Evolutionary conservation across 768 basidiomycete species (phyloP), one percentile per base, ranked within the genome.

Genomic region (Panaeolus papilionaceus): DNA sequence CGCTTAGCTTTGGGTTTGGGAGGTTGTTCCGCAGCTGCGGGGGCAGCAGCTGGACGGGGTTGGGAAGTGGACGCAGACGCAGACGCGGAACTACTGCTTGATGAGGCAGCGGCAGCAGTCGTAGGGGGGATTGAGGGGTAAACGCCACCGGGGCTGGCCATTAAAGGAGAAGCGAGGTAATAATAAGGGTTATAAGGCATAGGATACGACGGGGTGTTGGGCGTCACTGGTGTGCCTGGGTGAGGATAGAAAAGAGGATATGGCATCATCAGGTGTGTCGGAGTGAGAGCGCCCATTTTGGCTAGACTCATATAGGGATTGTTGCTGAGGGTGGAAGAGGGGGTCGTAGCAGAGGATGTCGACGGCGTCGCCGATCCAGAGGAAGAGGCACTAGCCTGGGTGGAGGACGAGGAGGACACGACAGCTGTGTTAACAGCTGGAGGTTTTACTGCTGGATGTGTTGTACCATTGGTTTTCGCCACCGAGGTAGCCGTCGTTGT

Each of bases 1-100:
- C 92, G 84, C 69, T 94, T 95, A 0, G 92, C 89, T 71, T 92
- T 94, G 9, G 85, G 83, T 38, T 58, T 58, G 1, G 83, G 81
- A 9, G 87, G 83, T 71, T 74, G 85, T n/a, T 69, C 76, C 44
- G 80, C 79, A 14, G 75, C 67, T 45, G 71, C 75, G 28, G 77
- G 74, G 20, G 63, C 62, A 18, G 73, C 76, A 68, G 67, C 75
- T 28, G 70, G 47, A 20, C 62, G 71, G 37, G 66, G 70, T 42
- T 69, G 74, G 58, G 74, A 26, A 67, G 64, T n/a, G 68, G 69
- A 28, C 68, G 71, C 44, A 68, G 69, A 28, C 68, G 71, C 44
- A 68, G 71, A 37, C 63, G 70, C 61, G 68, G 67, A 33, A 38
- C 62, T 49, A 58, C 49, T 66, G 61, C 26, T n/a, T 64, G 61